Evolutionary conservation across 2,329 filamentous ascomycete species (phyloP).

Genomic region (Trichoderma harzianum): DNA sequence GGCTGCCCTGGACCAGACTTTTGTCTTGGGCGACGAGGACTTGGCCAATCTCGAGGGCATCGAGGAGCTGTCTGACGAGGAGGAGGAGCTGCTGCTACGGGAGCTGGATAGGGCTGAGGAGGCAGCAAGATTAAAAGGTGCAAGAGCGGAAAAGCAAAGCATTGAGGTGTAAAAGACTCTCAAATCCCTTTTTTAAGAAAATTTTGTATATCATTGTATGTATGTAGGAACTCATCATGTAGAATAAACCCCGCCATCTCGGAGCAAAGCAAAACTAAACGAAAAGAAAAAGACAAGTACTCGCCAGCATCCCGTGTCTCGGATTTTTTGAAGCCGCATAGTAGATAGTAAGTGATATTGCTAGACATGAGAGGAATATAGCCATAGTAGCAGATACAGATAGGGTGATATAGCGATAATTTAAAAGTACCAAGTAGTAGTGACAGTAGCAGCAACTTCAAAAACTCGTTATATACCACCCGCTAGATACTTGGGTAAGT

Average conservation of each 20-base stretch:
- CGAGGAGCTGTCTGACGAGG: constrained; percentile 41
- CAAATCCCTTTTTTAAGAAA: neutral
- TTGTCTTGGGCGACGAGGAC: constrained; percentile 44
- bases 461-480: no score
- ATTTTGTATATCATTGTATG: constrained; percentile 20
- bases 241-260: constrained; percentile 12
- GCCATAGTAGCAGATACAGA: neutral
- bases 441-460: neutral
- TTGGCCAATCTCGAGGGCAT: constrained; percentile 38
- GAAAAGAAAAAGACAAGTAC: neutral
- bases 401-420: neutral
- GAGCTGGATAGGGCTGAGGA: constrained; percentile 32
- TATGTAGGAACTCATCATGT: constrained; percentile 11
- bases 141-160: constrained; percentile 9
- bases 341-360: neutral
- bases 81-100: constrained; percentile 31
- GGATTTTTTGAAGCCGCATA: neutral
- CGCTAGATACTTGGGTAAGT: no score
- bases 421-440: neutral
- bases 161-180: neutral
- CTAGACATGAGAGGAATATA: neutral
- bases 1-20: constrained; percentile 42
- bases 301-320: no score
- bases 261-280: neutral
- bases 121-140: neutral